Evolutionary conservation across 2,329 filamentous ascomycete genomes (phyloP).

Genomic region (Botryotinia globosa): DNA sequence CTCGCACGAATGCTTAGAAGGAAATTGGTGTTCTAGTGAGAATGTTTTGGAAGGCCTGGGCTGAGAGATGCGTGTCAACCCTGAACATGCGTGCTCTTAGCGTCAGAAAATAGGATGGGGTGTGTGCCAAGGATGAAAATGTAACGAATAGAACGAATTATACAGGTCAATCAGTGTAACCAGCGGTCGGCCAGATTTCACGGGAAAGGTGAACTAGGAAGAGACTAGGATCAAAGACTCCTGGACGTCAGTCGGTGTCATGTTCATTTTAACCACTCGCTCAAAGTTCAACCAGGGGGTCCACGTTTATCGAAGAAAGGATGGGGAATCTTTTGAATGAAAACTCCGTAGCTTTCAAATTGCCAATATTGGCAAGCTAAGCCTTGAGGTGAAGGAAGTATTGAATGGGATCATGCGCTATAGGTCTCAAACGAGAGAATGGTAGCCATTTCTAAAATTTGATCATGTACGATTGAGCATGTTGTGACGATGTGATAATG

Average conservation of each 20-base stretch:
- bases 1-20: constrained; percentile 17
- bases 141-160: constrained; percentile 11
- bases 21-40: constrained; percentile 18
- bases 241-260: constrained; percentile 13
- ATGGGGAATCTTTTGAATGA: constrained; percentile 5
- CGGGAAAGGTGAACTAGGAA: constrained; percentile 8
- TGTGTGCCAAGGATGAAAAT: constrained; percentile 10
- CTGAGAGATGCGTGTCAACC: constrained; percentile 17
- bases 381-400: neutral
- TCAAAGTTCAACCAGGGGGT: constrained; percentile 6
- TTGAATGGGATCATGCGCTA: neutral
- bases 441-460: neutral
- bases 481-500: constrained; percentile 1
- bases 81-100: constrained; percentile 17
- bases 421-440: neutral
- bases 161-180: neutral
- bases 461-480: constrained; percentile 1
- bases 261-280: neutral
- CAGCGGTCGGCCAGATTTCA: constrained; percentile 17
- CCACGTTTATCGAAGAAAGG: constrained; percentile 18
- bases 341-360: neutral
- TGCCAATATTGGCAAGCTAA: constrained; percentile 5
- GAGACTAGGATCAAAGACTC: neutral
- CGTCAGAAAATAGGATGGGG: neutral
- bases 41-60: constrained; percentile 6